Evolutionary conservation across 1,284 basidiomycete species (phyloP).

Genomic region (Rhizoctonia solani): DNA sequence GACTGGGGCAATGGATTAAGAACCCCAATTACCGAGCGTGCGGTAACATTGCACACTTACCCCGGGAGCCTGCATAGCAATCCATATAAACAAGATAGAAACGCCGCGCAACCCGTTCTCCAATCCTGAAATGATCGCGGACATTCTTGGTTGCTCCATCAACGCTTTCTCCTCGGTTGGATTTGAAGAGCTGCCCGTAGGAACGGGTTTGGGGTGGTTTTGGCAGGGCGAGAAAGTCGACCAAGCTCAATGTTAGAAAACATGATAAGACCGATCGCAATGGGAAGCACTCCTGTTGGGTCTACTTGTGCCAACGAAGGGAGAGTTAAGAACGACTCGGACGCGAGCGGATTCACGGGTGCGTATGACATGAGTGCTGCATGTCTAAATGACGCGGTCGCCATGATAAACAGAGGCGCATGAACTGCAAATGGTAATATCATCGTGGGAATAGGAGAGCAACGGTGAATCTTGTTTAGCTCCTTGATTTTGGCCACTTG

Average conservation of each 20-base stretch:
- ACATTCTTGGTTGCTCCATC: conserved; percentile 52
- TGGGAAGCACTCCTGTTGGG: conserved; percentile 68
- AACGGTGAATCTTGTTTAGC: conserved; percentile 61
- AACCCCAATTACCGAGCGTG: conserved; percentile 23
- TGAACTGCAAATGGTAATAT: conserved; percentile 66
- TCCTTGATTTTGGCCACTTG: conserved; percentile 42
- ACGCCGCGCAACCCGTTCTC: conserved; percentile 58
- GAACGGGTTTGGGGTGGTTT: conserved; percentile 54
- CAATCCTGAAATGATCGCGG: conserved; percentile 46
- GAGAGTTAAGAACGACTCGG: conserved; percentile 73
- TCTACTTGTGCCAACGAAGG: conserved; percentile 72
- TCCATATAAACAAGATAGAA: conserved; percentile 71
- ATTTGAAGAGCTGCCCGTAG: conserved; percentile 51
- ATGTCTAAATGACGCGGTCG: conserved; percentile 62
- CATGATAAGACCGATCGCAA: conserved; percentile 71
- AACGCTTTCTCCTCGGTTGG: conserved; percentile 49
- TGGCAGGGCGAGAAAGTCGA: conserved; percentile 53
- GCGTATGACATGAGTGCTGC: conserved; percentile 58
- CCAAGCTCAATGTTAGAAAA: conserved; percentile 78
- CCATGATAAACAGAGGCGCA: conserved; percentile 71
- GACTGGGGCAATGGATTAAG: conserved; percentile 53
- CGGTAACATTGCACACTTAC: conserved; percentile 51
- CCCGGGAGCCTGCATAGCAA: conserved; percentile 78
- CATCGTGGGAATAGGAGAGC: conserved; percentile 63
- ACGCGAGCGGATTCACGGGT: conserved; percentile 57